These are phyloP conservation scores for Epichloe amarillans DNA, from an alignment of 2,329 filamentous ascomycete species.

Conservation along the genomic window DNA sequence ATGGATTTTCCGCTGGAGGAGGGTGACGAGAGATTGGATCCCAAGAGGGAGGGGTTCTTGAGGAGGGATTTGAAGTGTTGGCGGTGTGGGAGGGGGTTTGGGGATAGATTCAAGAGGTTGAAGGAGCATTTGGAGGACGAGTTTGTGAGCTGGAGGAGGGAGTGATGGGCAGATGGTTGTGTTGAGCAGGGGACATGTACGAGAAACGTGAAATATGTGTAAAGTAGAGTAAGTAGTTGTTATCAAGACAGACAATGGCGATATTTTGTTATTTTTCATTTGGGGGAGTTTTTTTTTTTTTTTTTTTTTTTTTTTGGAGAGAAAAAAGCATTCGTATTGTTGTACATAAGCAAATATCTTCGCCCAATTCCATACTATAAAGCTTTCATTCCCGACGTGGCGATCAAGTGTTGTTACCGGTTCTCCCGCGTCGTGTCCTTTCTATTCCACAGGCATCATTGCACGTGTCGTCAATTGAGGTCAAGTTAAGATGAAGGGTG, in stretches of 20 bases:
- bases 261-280: not conserved
- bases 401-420: not conserved
- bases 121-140: slow-evolving; percentile 66
- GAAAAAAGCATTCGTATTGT: not conserved
- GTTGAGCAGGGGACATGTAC: not conserved
- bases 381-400: not conserved
- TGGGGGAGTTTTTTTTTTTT: too few relatives aligned
- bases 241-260: not conserved
- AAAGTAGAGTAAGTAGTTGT: not conserved
- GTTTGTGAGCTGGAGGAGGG: slow-evolving; percentile 59
- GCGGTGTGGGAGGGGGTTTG: slow-evolving; percentile 66
- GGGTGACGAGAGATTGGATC: slow-evolving; percentile 50
- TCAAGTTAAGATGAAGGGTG: too few relatives aligned
- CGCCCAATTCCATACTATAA: not conserved
- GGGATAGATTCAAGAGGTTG: slow-evolving; percentile 57
- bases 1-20: slow-evolving; percentile 63
- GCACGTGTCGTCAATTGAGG: not conserved
- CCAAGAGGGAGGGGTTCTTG: slow-evolving; percentile 45
- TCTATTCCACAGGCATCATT: not conserved
- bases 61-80: slow-evolving; percentile 62
- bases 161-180: slow-evolving; percentile 24
- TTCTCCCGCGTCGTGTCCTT: not conserved
- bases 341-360: not conserved
- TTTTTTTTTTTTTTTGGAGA: not conserved
- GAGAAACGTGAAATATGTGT: not conserved